A percentile compares a stretch with the other conserved stretches of the same genome.
Conservation (phyloP, 352 stramenopile species). For the Globisporangium recalcitrans region DNA sequence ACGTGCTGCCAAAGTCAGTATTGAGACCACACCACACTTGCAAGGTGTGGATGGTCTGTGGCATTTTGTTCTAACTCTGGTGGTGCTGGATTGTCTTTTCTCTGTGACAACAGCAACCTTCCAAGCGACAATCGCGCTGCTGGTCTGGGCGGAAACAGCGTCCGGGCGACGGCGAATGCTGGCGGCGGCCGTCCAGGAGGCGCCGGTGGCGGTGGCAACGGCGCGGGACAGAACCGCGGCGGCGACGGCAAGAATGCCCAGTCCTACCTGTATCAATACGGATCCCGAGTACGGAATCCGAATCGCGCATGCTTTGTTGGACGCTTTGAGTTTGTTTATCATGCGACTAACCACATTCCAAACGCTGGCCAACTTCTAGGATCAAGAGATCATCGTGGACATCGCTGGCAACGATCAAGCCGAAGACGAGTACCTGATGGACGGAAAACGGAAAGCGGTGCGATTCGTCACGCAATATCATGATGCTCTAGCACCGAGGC, state of each 20-base stretch:
- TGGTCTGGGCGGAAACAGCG: conserved; percentile 67
- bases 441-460: conserved; percentile 62
- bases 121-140: conserved; percentile 83
- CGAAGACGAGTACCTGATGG: conserved; percentile 79
- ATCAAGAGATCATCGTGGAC: conserved; percentile 86
- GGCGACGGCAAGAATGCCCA: conserved; percentile 63
- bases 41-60: neutral
- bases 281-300: conserved; percentile 33
- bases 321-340: neutral
- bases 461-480: neutral
- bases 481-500: neutral
- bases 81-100: neutral
- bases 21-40: neutral
- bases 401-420: conserved; percentile 70
- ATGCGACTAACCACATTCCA: neutral
- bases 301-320: neutral
- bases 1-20: conserved; percentile 53
- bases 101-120: conserved; percentile 42
- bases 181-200: conserved; percentile 29
- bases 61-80: neutral
- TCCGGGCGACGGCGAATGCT: conserved; percentile 26
- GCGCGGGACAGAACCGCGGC: conserved; percentile 21
- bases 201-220: conserved; percentile 38
- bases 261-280: conserved; percentile 82
- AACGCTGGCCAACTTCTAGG: conserved; percentile 12